Base-by-base conservation (phyloP, 1,139 yeast genomes). In the Blastobotrys proliferans region DNA sequence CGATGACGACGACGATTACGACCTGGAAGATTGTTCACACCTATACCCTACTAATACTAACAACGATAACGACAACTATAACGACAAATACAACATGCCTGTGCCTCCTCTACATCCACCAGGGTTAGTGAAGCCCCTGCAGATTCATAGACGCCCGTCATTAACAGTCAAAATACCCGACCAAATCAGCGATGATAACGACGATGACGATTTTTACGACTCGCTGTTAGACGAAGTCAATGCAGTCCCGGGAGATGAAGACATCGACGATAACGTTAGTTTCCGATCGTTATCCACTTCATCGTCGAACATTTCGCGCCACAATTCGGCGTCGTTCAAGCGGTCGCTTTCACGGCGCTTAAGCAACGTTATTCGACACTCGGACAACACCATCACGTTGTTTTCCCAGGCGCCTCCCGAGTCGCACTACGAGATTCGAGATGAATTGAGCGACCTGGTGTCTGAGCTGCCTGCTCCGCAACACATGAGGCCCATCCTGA, bases 171-270 rank as follows among this genome's bases (percentile, higher is more conserved):
- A 32, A 18, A 41, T 41, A 14, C 38, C 31, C 13, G 29, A 38
- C 18, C 20, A 37, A 6, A 22, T 26, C 10, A 43, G 35, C 26
- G 43, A 33, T 11, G 45, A 36, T 16, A 43, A 44, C 34, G 40
- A 42, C 16, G 49, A 45, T 19, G 57, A 50, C 27, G 45, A 38
- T 28, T 36, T 37, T 31, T 51, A 51, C 46, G 57, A 55, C 32
- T 49, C 42, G 20, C 41, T 59, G 18, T 40, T 59, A 10, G 61
- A 58, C 28, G 64, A 59, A 36, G 62, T 52, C 22, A 60, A 60
- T 36, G 50, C 53, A 6, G 49, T 58, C 1, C 52, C 60, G 1
- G 51, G 44, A 29, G 56, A 56, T 27, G 36, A 33, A 8, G 50
- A 52, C 35, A 52, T 45, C 10, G 49, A 44, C 35, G 48, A 48